Conservation (phyloP, 768 basidiomycete species). For the Kwoniella mangroviensis region DNA sequence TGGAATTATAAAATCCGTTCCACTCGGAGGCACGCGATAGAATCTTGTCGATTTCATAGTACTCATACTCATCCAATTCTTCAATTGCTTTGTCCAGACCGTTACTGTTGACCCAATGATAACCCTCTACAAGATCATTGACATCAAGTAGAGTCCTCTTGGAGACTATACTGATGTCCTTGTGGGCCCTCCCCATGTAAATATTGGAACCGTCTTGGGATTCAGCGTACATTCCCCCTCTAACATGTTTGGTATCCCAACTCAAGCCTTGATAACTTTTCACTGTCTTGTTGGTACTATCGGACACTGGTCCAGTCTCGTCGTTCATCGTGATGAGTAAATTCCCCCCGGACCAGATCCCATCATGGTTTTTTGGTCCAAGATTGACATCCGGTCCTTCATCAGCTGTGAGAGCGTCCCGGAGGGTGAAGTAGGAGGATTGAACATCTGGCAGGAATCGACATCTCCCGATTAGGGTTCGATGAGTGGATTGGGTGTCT, state of each 20-base stretch:
- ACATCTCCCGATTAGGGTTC: no score
- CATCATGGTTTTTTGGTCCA: not conserved
- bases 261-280: not conserved
- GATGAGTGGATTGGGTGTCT: no score
- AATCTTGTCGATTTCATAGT: no score
- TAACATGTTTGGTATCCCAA: not conserved
- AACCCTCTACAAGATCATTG: not conserved
- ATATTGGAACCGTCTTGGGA: not conserved
- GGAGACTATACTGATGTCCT: not conserved
- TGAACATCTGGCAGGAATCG: no score
- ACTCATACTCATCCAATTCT: not conserved
- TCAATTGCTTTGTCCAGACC: not conserved
- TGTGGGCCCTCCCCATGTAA: not conserved
- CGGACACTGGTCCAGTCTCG: not conserved
- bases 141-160: not conserved
- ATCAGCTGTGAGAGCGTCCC: no score
- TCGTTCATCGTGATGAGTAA: not conserved
- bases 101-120: not conserved
- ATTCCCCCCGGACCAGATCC: not conserved
- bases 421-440: no score
- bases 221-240: not conserved
- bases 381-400: no score
- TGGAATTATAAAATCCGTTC: not conserved
- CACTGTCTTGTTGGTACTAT: not conserved
- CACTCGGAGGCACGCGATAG: not conserved